Evolutionary conservation across 2,329 filamentous ascomycete genomes (phyloP).

Genomic region (Cladophialophora carrionii): DNA sequence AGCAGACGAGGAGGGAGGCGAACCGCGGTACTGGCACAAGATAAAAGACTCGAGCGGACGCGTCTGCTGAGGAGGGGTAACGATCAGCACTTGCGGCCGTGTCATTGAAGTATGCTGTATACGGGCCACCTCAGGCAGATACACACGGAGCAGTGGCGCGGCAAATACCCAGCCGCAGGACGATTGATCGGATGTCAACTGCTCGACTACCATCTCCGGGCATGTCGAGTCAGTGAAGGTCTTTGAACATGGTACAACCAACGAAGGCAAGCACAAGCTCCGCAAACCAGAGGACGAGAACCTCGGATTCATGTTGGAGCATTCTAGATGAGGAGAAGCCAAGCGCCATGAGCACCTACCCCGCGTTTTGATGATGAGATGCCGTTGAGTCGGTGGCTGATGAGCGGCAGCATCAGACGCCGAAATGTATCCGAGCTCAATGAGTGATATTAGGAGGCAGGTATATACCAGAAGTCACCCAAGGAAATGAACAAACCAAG

Average conservation of each 20-base stretch:
- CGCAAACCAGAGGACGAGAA: conserved; percentile 5
- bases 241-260: background rate
- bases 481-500: background rate
- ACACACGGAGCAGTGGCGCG: background rate
- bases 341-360: background rate
- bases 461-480: background rate
- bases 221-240: conserved; percentile 5
- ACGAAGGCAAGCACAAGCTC: background rate
- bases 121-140: background rate
- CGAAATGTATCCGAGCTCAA: background rate
- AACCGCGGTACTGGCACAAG: conserved; percentile 3
- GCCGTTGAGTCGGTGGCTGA: background rate
- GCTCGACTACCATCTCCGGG: background rate
- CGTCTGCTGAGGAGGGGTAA: conserved; percentile 15
- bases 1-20: background rate
- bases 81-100: background rate
- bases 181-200: background rate
- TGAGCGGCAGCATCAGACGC: background rate
- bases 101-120: background rate
- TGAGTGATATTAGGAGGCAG: background rate
- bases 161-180: background rate
- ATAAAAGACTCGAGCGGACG: conserved; percentile 12
- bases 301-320: conserved; percentile 14
- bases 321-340: background rate
- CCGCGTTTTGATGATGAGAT: conserved; percentile 1